Conservation (phyloP, 345 rosid species). For the Cardiospermum halicacabum region DNA sequence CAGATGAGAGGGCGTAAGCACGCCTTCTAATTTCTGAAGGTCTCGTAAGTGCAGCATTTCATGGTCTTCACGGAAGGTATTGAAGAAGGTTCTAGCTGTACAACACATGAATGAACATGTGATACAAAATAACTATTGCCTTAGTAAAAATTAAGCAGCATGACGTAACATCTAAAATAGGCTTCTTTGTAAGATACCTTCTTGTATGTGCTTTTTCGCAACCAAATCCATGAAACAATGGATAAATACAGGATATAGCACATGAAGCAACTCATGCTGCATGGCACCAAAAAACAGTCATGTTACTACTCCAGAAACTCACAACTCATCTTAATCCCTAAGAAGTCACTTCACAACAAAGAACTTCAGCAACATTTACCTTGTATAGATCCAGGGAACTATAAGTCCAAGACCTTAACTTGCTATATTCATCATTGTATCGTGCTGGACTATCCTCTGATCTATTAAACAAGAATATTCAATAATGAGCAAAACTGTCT, state of each 20-base stretch:
- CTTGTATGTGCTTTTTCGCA: constrained; percentile 73
- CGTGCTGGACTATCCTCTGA: constrained; percentile 58
- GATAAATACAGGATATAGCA: constrained; percentile 91
- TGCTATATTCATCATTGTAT: constrained; percentile 72
- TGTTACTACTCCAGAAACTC: not conserved
- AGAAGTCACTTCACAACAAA: not conserved
- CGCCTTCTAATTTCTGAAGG: constrained; percentile 93
- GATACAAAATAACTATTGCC: constrained; percentile 5
- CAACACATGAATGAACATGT: constrained; percentile 13
- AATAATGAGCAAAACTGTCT: not conserved
- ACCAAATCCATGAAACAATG: constrained; percentile 94
- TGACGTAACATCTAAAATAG: constrained; percentile 7
- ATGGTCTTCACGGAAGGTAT: constrained; percentile 80
- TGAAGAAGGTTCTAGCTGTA: constrained; percentile 73
- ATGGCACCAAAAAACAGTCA: constrained; percentile 14
- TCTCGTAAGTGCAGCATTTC: constrained; percentile 79
- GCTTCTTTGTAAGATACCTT: constrained; percentile 44
- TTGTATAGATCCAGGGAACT: constrained; percentile 82
- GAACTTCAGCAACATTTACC: constrained; percentile 28
- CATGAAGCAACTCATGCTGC: constrained; percentile 95
- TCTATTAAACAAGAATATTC: constrained; percentile 25
- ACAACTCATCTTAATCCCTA: not conserved
- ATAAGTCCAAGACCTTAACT: constrained; percentile 80
- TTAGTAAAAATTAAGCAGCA: not conserved
- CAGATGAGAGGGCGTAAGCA: constrained; percentile 84